Evolutionary conservation across 2,329 filamentous ascomycete genomes (phyloP), one percentile per base, ranked within the genome.

Genomic region (Aspergillus eucalypticola): DNA sequence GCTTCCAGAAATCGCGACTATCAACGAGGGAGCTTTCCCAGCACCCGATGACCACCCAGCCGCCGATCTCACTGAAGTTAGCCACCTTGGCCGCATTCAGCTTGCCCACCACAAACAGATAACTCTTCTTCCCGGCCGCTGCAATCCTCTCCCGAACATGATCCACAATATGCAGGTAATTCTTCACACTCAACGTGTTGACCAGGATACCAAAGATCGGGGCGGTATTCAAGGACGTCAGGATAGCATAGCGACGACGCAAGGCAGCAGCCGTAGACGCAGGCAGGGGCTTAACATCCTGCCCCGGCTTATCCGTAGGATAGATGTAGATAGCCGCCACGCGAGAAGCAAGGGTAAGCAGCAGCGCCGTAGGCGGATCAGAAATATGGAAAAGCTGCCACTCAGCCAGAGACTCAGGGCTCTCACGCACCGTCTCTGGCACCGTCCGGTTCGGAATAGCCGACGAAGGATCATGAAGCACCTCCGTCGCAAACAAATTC

Each of bases 11-110:
- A 6, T 90, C 90, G 60, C 90, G 90, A 64, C 92, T 92, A 68
- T 97, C 94, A 4, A 99, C 86, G 54, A 98, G 79, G 61, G 90
- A 92, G 74, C 93, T 96, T 78, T 99, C 95, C 95, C 95, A 99
- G 77, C 95, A 99, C 2, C 95, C 94, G 8, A 99, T 91, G 0
- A 98, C 92, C 0, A 98, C 92, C 95, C 95, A 99, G 15, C 92
- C 94, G 46, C 92, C 94, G 5, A 99, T 86, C 75, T 99, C 95
- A 60, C 90, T 87, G 78, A 99, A 99, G 76, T 99, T 99, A 52
- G 95, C 95, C 21, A 99, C 83, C 75, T 99, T 99, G 39, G 93
- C 94, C 0, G 93, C 89, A 71, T 98, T 99, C 25, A 99, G 83
- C 75, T 98, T 98, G 60, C 95, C 95, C 0, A 99, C 95, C 2